These are phyloP conservation scores for Diutina catenulata DNA, from an alignment of 1,139 yeast genomes.

Conservation along the genomic window DNA sequence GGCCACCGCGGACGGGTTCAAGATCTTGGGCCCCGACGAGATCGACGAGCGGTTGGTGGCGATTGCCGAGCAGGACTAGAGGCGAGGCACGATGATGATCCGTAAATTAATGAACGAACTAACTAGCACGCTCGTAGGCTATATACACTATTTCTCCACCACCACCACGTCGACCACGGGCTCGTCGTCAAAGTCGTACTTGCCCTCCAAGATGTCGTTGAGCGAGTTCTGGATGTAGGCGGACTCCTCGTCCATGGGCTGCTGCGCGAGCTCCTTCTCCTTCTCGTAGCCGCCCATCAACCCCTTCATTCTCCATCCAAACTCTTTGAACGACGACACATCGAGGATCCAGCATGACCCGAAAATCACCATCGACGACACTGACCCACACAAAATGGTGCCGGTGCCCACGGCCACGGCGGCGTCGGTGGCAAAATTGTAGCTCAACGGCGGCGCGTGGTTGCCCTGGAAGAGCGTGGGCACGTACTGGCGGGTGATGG, in stretches of 20 bases:
- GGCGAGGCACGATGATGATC: too few relatives aligned
- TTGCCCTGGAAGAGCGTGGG: constrained; percentile 80
- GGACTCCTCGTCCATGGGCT: constrained; percentile 63
- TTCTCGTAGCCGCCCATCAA: constrained; percentile 59
- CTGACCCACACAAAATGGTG: constrained; percentile 59
- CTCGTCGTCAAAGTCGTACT: constrained; percentile 13
- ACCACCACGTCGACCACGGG: too few relatives aligned
- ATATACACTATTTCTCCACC: too few relatives aligned
- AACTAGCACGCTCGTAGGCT: too few relatives aligned
- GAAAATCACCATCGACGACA: constrained; percentile 59
- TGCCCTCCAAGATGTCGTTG: constrained; percentile 34
- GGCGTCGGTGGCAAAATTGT: constrained; percentile 74
- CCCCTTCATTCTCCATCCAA: constrained; percentile 56
- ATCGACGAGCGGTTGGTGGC: constrained; percentile 89
- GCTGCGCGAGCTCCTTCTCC: constrained; percentile 30
- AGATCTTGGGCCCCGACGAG: constrained; percentile 67
- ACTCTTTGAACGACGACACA: constrained; percentile 56
- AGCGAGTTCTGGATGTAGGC: constrained; percentile 40
- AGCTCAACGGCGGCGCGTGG: constrained; percentile 67
- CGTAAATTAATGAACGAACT: too few relatives aligned
- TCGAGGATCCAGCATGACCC: constrained; percentile 78
- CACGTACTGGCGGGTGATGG: constrained; percentile 59
- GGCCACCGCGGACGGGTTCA: constrained; percentile 61
- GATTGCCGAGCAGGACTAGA: constrained; percentile 88
- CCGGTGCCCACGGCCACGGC: constrained; percentile 80